These are phyloP conservation scores for Nicotiana undulata DNA, from an alignment of 257 asterid genomes.

Conservation along the genomic window DNA sequence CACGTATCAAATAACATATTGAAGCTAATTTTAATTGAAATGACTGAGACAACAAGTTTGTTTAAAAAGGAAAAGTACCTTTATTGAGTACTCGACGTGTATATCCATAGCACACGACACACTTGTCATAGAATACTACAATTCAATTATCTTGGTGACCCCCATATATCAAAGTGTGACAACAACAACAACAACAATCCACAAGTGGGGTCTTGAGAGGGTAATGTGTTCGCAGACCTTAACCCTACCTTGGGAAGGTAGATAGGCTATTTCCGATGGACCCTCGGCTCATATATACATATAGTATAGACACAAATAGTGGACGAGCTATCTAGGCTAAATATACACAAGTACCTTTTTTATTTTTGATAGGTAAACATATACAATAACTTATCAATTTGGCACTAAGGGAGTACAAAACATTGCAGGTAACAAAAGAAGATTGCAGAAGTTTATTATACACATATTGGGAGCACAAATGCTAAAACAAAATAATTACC, in stretches of 20 bases:
- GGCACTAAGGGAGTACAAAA: not conserved
- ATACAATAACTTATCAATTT: not conserved
- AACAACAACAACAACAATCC: no score
- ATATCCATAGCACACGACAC: not conserved
- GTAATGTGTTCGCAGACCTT: no score
- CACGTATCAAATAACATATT: not conserved
- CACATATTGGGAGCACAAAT: not conserved
- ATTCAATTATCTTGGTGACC: not conserved
- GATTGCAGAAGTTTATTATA: not conserved
- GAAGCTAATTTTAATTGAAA: not conserved
- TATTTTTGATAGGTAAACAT: not conserved
- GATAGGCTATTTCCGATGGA: no score
- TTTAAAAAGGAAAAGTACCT: not conserved
- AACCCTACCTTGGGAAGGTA: no score
- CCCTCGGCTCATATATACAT: no score
- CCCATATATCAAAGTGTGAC: not conserved
- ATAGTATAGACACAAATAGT: not conserved
- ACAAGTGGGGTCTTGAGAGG: no score
- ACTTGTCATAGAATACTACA: not conserved
- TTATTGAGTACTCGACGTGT: not conserved
- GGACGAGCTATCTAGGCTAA: not conserved
- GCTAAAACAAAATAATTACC: not conserved
- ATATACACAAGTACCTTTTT: not conserved
- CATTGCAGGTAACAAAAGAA: not conserved
- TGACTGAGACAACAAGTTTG: not conserved